phyloP scores from a whole-genome alignment of 2,329 filamentous ascomycete genomes.

The Akanthomyces dipterigenus region DNA sequence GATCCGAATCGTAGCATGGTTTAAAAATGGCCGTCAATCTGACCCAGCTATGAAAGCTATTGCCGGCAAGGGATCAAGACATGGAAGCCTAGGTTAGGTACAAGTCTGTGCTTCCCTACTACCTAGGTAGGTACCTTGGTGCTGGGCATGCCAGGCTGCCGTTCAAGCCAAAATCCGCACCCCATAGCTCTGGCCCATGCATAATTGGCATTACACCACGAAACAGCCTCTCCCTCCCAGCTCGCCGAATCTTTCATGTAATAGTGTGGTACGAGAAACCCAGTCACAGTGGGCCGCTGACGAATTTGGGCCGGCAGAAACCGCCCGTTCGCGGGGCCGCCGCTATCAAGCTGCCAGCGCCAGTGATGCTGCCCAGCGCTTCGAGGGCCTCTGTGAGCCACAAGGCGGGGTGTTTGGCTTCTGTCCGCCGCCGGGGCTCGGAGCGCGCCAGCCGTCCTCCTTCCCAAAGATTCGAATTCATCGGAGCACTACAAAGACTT shows the following conservation, averaged over 20 bases:
- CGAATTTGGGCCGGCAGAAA: slow-evolving; percentile 16
- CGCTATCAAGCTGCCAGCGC: not conserved
- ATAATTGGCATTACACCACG: slow-evolving; percentile 4
- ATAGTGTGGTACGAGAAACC: slow-evolving; percentile 12
- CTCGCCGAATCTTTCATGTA: slow-evolving; percentile 8
- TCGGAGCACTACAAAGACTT: not conserved
- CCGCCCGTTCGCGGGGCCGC: slow-evolving; percentile 12
- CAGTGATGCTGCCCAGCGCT: not conserved
- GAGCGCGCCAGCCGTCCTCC: not conserved
- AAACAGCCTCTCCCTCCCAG: not conserved
- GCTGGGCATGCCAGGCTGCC: no score
- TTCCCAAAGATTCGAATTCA: not conserved
- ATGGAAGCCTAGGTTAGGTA: no score
- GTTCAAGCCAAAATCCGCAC: no score
- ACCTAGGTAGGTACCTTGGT: no score
- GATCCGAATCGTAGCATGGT: not conserved
- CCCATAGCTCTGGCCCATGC: not conserved
- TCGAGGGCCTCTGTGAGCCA: not conserved
- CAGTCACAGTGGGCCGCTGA: slow-evolving; percentile 3
- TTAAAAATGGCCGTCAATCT: not conserved
- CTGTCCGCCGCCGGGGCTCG: slow-evolving; percentile 6
- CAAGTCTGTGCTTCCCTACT: no score
- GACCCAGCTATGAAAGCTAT: not conserved
- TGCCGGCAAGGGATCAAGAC: no score
- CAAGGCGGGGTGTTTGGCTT: not conserved